phyloP scores from a whole-genome alignment of 495 filamentous ascomycete species.

The Parathielavia appendiculata region DNA sequence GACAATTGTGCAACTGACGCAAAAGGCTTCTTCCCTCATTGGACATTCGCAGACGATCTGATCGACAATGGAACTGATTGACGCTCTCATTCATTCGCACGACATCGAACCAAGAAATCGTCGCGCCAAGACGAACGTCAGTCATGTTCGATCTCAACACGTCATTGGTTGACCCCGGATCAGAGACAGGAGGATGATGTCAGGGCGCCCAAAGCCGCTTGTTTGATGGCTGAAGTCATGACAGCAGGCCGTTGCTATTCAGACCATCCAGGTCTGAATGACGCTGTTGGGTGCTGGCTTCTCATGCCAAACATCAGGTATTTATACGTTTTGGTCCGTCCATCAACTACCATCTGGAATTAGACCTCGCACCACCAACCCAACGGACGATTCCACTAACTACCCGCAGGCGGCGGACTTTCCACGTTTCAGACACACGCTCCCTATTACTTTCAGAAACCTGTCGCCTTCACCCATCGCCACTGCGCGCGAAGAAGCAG shows the following conservation, averaged over 20 bases:
- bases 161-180: slow-evolving; percentile 8
- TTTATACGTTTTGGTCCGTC: neutral
- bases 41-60: no score
- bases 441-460: neutral
- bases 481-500: no score
- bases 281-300: neutral
- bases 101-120: no score
- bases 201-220: slow-evolving; percentile 1
- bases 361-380: no score
- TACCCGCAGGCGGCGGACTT: neutral
- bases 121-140: slow-evolving; percentile 11
- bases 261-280: neutral
- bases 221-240: slow-evolving; percentile 5
- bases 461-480: neutral
- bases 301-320: neutral
- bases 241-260: neutral
- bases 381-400: no score
- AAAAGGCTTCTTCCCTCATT: no score
- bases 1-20: no score
- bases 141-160: neutral
- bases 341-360: no score
- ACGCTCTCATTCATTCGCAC: no score
- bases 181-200: slow-evolving; percentile 11
- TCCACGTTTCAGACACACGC: neutral
- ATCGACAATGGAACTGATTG: no score